These are phyloP conservation scores for Petunia hybrid DNA, from an alignment of 305 asterid genomes.

Conservation along the genomic window DNA sequence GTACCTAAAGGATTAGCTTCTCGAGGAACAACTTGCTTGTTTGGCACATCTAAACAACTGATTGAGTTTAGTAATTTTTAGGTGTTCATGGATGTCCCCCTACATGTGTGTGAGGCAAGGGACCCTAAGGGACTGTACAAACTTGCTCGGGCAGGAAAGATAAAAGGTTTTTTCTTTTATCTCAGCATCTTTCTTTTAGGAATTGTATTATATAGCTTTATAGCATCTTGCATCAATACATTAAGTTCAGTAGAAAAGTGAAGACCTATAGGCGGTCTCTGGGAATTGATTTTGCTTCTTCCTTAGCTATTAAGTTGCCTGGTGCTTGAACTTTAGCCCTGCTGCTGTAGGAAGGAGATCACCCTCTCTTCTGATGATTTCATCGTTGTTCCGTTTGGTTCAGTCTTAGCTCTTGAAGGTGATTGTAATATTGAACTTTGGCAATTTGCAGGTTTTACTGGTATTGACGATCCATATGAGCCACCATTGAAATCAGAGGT, in stretches of 20 bases:
- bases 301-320: conserved; percentile 8
- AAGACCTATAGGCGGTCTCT: not conserved
- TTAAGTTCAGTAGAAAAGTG: not conserved
- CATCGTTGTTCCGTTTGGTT: not conserved
- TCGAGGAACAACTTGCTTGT: conserved; percentile 13
- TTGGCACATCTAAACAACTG: conserved; percentile 13
- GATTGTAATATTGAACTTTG: not conserved
- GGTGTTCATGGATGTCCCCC: conserved; percentile 93
- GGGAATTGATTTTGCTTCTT: conserved; percentile 3
- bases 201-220: not conserved
- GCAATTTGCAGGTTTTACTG: conserved; percentile 77
- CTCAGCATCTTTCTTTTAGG: conserved; percentile 13
- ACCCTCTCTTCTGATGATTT: not conserved
- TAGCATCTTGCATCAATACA: not conserved
- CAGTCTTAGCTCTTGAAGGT: not conserved
- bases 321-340: not conserved
- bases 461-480: conserved; percentile 93
- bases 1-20: conserved; percentile 11
- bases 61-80: conserved; percentile 39
- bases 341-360: conserved; percentile 18
- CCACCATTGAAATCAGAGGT: conserved; percentile 86
- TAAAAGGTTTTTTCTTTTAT: conserved; percentile 64
- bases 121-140: conserved; percentile 96
- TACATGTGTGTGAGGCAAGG: conserved; percentile 84
- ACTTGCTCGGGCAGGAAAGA: conserved; percentile 94